Evolutionary conservation across 352 stramenopile species (phyloP).

Genomic region (Blastocystis sp.): DNA sequence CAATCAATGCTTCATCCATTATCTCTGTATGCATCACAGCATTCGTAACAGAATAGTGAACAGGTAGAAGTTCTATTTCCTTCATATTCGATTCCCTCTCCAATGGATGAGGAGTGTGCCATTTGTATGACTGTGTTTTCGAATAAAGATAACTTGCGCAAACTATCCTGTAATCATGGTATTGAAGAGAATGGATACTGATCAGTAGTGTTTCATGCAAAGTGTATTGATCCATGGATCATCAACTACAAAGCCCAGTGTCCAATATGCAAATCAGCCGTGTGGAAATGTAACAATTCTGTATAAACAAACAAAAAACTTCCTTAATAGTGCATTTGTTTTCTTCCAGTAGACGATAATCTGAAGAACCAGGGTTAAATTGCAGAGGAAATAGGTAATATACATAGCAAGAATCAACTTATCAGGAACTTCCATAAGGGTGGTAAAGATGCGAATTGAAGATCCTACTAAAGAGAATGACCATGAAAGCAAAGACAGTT

Average conservation of each 20-base stretch:
- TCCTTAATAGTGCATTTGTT: slow-evolving; percentile 20
- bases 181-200: not conserved
- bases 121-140: slow-evolving; percentile 10
- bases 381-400: slow-evolving; percentile 5
- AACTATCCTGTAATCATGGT: slow-evolving; percentile 5
- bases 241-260: slow-evolving; percentile 16
- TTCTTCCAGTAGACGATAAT: slow-evolving; percentile 56
- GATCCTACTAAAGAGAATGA: slow-evolving; percentile 76
- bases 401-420: slow-evolving; percentile 46
- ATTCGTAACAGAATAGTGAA: not conserved
- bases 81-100: not conserved
- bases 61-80: slow-evolving; percentile 24
- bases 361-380: slow-evolving; percentile 50
- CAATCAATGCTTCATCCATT: not conserved
- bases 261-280: slow-evolving; percentile 24
- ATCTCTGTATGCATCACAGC: not conserved
- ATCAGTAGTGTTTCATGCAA: not conserved
- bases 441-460: slow-evolving; percentile 76
- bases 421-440: slow-evolving; percentile 69
- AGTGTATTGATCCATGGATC: slow-evolving; percentile 30
- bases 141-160: not conserved
- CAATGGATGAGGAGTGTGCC: not conserved
- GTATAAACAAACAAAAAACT: slow-evolving; percentile 41
- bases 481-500: slow-evolving; percentile 76
- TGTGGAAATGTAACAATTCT: not conserved